Evolutionary conservation across 176 grass and related monocot species (phyloP).

Genomic region (Hordeum marinum): DNA sequence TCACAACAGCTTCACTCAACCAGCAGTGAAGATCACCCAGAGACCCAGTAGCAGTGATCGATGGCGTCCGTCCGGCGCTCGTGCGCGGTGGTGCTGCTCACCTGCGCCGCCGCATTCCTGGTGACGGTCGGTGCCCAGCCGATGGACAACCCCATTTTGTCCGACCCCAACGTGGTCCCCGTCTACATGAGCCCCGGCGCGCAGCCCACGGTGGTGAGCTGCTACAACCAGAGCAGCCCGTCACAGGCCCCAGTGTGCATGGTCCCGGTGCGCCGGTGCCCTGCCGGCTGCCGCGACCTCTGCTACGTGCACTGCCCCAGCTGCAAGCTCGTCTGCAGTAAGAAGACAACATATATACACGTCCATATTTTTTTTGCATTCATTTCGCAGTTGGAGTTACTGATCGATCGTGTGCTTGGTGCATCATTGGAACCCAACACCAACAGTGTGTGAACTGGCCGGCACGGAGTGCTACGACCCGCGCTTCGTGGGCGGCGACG

Average conservation of each 20-base stretch:
- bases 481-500: constrained; percentile 52
- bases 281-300: constrained; percentile 29
- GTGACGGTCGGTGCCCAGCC: constrained; percentile 1
- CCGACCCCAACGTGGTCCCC: constrained; percentile 28
- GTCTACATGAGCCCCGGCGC: constrained; percentile 23
- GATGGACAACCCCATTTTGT: background rate
- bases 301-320: constrained; percentile 51
- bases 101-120: constrained; percentile 4
- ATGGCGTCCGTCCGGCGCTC: constrained; percentile 16
- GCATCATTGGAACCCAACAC: background rate
- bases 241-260: background rate
- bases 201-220: constrained; percentile 14
- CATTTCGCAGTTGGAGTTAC: background rate
- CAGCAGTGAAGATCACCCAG: background rate
- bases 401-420: background rate
- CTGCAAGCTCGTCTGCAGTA: constrained; percentile 62
- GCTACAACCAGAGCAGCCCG: constrained; percentile 25
- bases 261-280: background rate
- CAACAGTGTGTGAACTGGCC: constrained; percentile 35
- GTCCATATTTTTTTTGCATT: background rate
- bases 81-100: background rate
- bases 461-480: constrained; percentile 48
- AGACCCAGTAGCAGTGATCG: background rate
- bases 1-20: background rate
- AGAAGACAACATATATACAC: background rate